Percentiles rank a stretch among this genome's conserved stretches.
Evolutionary conservation across 768 basidiomycete species (phyloP).

Genomic region (Boletus sp.): DNA sequence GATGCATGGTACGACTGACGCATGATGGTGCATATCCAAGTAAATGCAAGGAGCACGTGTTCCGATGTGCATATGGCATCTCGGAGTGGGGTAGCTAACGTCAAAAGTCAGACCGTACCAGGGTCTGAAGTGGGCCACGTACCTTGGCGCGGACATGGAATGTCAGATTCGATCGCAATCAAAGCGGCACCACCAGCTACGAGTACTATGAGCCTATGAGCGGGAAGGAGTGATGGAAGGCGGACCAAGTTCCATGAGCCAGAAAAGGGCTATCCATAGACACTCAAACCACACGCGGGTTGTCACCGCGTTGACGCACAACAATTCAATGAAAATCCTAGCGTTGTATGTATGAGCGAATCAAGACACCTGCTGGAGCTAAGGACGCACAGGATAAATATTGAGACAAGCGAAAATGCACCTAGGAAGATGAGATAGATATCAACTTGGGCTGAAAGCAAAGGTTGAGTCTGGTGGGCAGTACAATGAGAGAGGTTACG

Average conservation of each 20-base stretch:
- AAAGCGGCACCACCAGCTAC: slow-evolving; percentile 53
- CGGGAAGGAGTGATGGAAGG: slow-evolving; percentile 1
- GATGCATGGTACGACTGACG: slow-evolving; percentile 33
- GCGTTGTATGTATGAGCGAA: slow-evolving; percentile 2
- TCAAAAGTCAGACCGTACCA: background rate
- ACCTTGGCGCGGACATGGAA: slow-evolving; percentile 36
- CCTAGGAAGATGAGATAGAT: slow-evolving; percentile 59
- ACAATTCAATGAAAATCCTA: slow-evolving; percentile 58
- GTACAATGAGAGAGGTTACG: background rate
- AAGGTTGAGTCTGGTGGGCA: slow-evolving; percentile 8
- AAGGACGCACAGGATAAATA: slow-evolving; percentile 55
- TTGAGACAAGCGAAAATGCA: slow-evolving; percentile 51
- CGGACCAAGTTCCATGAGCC: slow-evolving; percentile 59
- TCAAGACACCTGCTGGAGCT: background rate
- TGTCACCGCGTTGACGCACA: slow-evolving; percentile 47
- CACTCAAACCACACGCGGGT: slow-evolving; percentile 73
- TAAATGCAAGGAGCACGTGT: slow-evolving; percentile 54
- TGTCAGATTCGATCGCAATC: slow-evolving; percentile 36
- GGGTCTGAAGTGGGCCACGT: background rate
- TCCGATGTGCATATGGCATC: slow-evolving; percentile 46
- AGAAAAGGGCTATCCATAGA: slow-evolving; percentile 56
- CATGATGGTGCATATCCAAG: slow-evolving; percentile 47
- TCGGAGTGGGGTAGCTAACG: background rate
- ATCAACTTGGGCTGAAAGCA: slow-evolving; percentile 45
- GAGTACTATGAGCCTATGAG: slow-evolving; percentile 5